Percentiles rank a stretch among this genome's conserved stretches.
These are phyloP conservation scores for Chlorella variabilis DNA, from an alignment of 163 green algal genomes.

Conservation along the genomic window DNA sequence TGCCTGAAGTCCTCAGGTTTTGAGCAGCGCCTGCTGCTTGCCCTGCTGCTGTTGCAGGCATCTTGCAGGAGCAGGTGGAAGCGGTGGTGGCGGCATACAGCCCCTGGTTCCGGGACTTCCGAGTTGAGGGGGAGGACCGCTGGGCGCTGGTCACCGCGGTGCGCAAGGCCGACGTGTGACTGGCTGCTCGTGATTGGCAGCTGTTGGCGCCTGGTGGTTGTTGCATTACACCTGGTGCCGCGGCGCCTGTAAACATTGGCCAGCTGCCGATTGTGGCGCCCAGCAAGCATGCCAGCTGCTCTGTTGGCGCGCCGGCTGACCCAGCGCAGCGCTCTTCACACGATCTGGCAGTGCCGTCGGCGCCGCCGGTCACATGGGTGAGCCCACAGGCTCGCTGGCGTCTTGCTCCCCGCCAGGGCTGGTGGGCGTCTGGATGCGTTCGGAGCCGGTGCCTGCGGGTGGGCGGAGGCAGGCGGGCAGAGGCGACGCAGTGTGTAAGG, in stretches of 20 bases:
- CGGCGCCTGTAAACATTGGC: too few relatives aligned
- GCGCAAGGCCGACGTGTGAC: not conserved
- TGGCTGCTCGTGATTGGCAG: too few relatives aligned
- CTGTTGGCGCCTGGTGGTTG: too few relatives aligned
- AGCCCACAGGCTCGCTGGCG: not conserved
- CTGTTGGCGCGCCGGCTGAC: too few relatives aligned
- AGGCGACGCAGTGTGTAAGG: too few relatives aligned
- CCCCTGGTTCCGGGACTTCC: constrained; percentile 37
- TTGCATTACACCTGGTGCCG: too few relatives aligned
- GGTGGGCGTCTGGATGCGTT: constrained; percentile 21
- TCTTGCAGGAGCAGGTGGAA: constrained; percentile 67
- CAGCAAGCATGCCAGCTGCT: too few relatives aligned
- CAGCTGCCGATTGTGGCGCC: too few relatives aligned
- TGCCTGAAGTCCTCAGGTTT: too few relatives aligned
- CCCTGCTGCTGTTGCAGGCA: constrained; percentile 39
- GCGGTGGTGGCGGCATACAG: constrained; percentile 40
- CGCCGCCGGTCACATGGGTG: constrained; percentile 28
- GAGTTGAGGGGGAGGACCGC: constrained; percentile 30
- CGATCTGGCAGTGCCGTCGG: too few relatives aligned
- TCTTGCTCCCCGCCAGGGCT: constrained; percentile 22
- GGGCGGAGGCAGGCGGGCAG: not conserved
- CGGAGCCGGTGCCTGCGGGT: not conserved
- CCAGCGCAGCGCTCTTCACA: too few relatives aligned
- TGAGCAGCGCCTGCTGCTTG: not conserved
- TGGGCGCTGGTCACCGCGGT: constrained; percentile 42